Evolutionary conservation across 2,329 filamentous ascomycete species (phyloP).

Genomic region (Pseudonectria buxi): DNA sequence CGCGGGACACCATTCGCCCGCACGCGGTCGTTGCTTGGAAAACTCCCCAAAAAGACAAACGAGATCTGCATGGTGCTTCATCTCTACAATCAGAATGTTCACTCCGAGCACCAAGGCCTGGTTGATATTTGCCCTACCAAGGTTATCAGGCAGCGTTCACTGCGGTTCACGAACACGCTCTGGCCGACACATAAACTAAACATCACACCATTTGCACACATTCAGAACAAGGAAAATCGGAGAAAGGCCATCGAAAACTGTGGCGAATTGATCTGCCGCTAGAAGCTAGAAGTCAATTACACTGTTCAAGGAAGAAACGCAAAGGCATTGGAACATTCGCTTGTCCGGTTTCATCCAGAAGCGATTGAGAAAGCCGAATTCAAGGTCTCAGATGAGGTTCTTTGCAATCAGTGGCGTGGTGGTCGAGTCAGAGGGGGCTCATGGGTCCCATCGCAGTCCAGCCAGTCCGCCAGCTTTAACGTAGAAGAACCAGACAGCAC

Average conservation of each 20-base stretch:
- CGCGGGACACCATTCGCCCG: constrained; percentile 34
- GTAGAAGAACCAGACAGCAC: constrained; percentile 12
- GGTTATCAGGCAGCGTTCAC: constrained; percentile 33
- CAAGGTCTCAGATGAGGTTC: constrained; percentile 21
- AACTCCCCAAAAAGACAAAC: constrained; percentile 33
- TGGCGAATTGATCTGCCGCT: constrained; percentile 45
- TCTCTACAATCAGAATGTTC: constrained; percentile 30
- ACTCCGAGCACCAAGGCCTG: constrained; percentile 21
- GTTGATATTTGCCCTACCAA: constrained; percentile 34
- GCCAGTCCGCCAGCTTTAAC: constrained; percentile 11
- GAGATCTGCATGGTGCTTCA: constrained; percentile 35
- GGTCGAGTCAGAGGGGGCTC: constrained; percentile 25
- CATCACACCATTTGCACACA: constrained; percentile 10
- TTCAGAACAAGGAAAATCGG: constrained; percentile 2
- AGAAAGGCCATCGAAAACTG: constrained; percentile 16
- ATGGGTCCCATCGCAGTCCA: constrained; percentile 14
- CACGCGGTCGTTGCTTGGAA: constrained; percentile 27
- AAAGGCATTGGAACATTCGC: constrained; percentile 29
- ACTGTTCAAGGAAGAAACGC: constrained; percentile 12
- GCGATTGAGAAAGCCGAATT: constrained; percentile 27
- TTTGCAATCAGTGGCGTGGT: constrained; percentile 30
- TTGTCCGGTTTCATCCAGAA: constrained; percentile 25
- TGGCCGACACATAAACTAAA: constrained; percentile 35
- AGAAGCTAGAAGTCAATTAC: constrained; percentile 31
- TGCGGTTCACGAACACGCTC: constrained; percentile 49